phyloP scores from a whole-genome alignment of 2,329 filamentous ascomycete species.

The Stagonosporopsis cucurbitacearum region DNA sequence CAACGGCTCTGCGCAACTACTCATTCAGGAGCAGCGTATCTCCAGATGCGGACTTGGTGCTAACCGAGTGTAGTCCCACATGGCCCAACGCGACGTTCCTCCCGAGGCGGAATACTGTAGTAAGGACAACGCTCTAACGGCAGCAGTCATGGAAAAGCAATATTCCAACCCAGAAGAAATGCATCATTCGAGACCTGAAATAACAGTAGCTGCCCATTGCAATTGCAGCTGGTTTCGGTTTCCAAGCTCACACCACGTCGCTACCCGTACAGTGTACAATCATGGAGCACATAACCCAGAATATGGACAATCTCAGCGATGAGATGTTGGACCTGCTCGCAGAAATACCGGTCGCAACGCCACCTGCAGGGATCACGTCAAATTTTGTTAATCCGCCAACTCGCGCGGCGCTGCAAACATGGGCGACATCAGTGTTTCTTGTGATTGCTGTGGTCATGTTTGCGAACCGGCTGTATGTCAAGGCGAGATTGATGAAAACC shows the following conservation, averaged over 20 bases:
- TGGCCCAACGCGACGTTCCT: background rate
- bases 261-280: background rate
- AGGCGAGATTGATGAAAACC: background rate
- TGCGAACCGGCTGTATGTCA: background rate
- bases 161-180: background rate
- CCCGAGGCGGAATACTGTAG: background rate
- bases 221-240: background rate
- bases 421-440: background rate
- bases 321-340: background rate
- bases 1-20: background rate
- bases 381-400: constrained; percentile 17
- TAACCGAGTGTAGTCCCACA: background rate
- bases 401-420: constrained; percentile 6
- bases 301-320: background rate
- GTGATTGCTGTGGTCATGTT: background rate
- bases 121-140: background rate
- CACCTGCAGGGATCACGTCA: constrained; percentile 12
- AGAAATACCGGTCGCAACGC: constrained; percentile 1
- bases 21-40: background rate
- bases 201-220: background rate
- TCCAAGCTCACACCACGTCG: background rate
- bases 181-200: background rate
- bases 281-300: background rate
- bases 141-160: background rate
- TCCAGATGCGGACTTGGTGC: background rate